Evolutionary conservation across 139 green algal species (phyloP).

Genomic region (Gonium pectorale): DNA sequence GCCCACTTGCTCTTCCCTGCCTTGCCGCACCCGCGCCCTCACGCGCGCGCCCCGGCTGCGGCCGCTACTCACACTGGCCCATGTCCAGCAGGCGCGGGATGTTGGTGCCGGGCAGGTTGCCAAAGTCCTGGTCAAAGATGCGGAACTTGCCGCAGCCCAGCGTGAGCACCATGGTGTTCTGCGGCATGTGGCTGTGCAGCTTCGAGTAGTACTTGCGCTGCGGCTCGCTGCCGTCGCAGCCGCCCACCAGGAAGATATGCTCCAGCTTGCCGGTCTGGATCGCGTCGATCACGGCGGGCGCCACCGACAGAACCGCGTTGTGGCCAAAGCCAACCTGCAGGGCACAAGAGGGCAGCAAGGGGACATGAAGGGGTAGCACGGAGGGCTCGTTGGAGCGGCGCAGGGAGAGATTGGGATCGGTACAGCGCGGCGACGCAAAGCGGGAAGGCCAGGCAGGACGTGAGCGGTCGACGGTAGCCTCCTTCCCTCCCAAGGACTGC

Average conservation of each 20-base stretch:
- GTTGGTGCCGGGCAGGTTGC: conserved; percentile 64
- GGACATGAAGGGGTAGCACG: too few species aligned
- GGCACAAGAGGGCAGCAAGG: not conserved
- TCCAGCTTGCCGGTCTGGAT: conserved; percentile 64
- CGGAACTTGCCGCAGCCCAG: conserved; percentile 85
- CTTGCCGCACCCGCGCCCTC: too few species aligned
- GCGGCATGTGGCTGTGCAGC: conserved; percentile 49
- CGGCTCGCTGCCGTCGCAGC: conserved; percentile 72
- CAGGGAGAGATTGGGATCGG: too few species aligned
- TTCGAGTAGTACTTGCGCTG: conserved; percentile 67
- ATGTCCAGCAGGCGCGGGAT: conserved; percentile 86
- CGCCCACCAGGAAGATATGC: conserved; percentile 70
- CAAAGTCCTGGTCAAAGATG: conserved; percentile 75
- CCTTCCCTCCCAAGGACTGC: too few species aligned
- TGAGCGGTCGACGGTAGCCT: too few species aligned
- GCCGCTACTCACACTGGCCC: conserved; percentile 81
- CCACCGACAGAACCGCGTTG: conserved; percentile 62
- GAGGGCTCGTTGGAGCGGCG: too few species aligned
- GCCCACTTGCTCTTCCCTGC: too few species aligned
- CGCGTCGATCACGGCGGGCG: conserved; percentile 61
- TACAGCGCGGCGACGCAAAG: too few species aligned
- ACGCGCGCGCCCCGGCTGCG: not conserved
- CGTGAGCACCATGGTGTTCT: conserved; percentile 70
- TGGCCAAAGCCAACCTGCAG: conserved; percentile 65
- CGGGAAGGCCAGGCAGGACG: too few species aligned